Conservation (phyloP, 108 stramenopile genomes). For the Cyclostephanos invisitatus region DNA sequence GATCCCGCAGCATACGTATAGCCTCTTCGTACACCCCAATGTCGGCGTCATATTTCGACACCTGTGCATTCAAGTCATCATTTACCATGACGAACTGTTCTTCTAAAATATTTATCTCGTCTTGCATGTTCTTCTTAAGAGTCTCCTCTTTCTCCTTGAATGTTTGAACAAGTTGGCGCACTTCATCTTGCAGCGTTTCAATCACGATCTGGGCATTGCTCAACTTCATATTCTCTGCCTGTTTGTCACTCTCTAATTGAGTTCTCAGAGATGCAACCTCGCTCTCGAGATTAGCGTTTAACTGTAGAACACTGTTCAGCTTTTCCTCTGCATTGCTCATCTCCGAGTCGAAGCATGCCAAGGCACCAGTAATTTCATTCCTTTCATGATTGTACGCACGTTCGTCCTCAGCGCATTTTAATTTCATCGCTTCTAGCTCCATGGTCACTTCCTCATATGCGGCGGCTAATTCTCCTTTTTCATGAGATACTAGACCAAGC, state of each 20-base stretch:
- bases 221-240: slow-evolving; percentile 7
- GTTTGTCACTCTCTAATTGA: neutral
- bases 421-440: neutral
- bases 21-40: slow-evolving; percentile 41
- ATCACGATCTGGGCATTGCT: neutral
- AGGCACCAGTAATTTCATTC: slow-evolving; percentile 29
- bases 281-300: slow-evolving; percentile 26
- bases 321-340: slow-evolving; percentile 39
- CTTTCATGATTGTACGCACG: slow-evolving; percentile 35
- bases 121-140: slow-evolving; percentile 11
- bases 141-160: slow-evolving; percentile 9
- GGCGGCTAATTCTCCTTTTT: neutral
- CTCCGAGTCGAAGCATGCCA: slow-evolving; percentile 43
- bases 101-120: slow-evolving; percentile 21
- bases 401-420: slow-evolving; percentile 2
- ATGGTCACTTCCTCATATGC: slow-evolving; percentile 12
- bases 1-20: slow-evolving; percentile 41
- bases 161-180: neutral
- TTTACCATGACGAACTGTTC: slow-evolving; percentile 17
- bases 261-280: slow-evolving; percentile 20
- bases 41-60: slow-evolving; percentile 30
- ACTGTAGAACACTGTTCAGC: slow-evolving; percentile 27
- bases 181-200: neutral
- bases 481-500: neutral
- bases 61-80: slow-evolving; percentile 13